A percentile compares a stretch with the other conserved stretches of the same genome.
These are phyloP conservation scores for Ogataea nonfermentans DNA, from an alignment of 805 yeast species.

Conservation along the genomic window DNA sequence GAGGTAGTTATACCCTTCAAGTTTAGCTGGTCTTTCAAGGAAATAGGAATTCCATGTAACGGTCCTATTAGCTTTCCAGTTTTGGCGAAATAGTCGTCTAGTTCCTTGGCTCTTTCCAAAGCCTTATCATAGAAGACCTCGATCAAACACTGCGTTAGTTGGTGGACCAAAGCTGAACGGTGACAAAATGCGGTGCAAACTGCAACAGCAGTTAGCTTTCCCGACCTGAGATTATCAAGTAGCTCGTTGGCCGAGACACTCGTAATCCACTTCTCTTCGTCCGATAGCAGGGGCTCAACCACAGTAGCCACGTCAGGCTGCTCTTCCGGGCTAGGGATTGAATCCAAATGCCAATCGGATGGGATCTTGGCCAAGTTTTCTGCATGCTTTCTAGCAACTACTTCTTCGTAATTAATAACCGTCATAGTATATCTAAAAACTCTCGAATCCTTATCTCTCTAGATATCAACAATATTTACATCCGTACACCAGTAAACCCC, in stretches of 20 bases:
- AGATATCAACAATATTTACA: not conserved
- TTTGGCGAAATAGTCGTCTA: constrained; percentile 37
- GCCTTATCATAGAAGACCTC: constrained; percentile 45
- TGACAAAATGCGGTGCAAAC: constrained; percentile 42
- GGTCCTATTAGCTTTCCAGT: constrained; percentile 40
- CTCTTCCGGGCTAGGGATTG: constrained; percentile 31
- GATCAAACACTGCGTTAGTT: constrained; percentile 41
- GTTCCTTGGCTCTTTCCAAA: constrained; percentile 36
- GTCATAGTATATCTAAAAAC: constrained; percentile 4
- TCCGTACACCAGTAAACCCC: constrained; percentile 4
- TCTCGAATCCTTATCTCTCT: too few relatives aligned
- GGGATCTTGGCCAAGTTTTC: constrained; percentile 29
- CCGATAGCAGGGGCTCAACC: constrained; percentile 25
- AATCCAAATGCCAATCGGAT: constrained; percentile 28
- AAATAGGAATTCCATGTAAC: constrained; percentile 46
- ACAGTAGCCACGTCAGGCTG: constrained; percentile 25
- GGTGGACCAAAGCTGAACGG: constrained; percentile 43
- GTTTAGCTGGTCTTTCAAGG: constrained; percentile 45
- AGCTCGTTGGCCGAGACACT: constrained; percentile 26
- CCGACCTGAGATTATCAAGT: constrained; percentile 27
- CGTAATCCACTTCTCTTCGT: constrained; percentile 24
- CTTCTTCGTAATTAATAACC: constrained; percentile 17
- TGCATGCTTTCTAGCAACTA: constrained; percentile 21
- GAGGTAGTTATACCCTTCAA: constrained; percentile 40
- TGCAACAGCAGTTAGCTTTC: constrained; percentile 35